Evolutionary conservation across 352 stramenopile genomes (phyloP).

Genomic region (Saprolegnia diclina): DNA sequence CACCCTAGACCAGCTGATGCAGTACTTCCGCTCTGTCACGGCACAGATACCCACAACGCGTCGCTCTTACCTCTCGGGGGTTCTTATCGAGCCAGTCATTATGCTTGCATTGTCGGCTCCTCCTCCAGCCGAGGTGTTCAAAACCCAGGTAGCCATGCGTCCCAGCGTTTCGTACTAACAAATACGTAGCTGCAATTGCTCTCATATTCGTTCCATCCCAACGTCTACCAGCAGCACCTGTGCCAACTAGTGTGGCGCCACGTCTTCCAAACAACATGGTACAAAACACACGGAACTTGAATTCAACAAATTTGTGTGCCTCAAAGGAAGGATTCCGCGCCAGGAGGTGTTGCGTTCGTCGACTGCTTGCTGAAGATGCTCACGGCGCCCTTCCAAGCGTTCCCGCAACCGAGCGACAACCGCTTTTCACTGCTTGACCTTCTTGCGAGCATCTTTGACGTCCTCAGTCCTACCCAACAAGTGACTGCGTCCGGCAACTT

Average conservation of each 20-base stretch:
- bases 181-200: not conserved
- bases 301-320: not conserved
- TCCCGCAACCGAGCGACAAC: not conserved
- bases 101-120: not conserved
- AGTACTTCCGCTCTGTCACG: not conserved
- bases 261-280: not conserved
- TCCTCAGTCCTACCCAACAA: not conserved
- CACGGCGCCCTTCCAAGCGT: not conserved
- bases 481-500: not conserved
- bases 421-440: not conserved
- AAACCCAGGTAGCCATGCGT: not conserved
- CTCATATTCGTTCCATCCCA: not conserved
- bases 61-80: not conserved
- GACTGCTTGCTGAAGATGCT: not conserved
- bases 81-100: not conserved
- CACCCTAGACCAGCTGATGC: not conserved
- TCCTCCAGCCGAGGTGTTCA: not conserved
- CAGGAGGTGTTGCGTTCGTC: not conserved
- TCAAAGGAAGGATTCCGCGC: not conserved
- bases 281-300: not conserved
- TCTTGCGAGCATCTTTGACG: not conserved
- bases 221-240: not conserved
- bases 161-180: not conserved
- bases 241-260: not conserved
- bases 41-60: not conserved